Evolutionary conservation across 2,329 filamentous ascomycete genomes (phyloP), one percentile per base, ranked within the genome.

Genomic region (Fusarium sp.): DNA sequence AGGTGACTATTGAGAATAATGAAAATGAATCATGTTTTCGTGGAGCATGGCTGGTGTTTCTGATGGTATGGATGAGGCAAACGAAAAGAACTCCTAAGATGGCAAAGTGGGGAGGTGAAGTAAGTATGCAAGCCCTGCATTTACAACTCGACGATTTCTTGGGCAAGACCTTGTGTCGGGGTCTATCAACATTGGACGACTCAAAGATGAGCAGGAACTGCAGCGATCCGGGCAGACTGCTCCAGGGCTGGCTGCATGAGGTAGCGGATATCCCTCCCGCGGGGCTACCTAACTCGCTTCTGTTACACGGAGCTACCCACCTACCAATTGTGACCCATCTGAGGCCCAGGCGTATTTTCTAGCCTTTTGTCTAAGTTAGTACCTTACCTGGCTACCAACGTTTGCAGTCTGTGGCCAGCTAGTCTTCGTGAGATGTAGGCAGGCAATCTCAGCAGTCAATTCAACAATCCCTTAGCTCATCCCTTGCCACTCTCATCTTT

Each of bases 281-380:
- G 12, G 30, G 43, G 30, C 42, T 35, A 8, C 30, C 40, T n/a
- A 35, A 33, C 30, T 37, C 21, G 21, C 16, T 47, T 12, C 10
- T 58, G 32, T 58, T 28, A 35, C 54, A 58, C 54, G 21, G 19
- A 25, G 32, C 32, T 50, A 18, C 42, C 15, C 12, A 28, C 32
- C 6, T 19, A n/a, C 18, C 19, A 40, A 54, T 28, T 33, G 5
- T 28, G 19, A 21, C 15, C 25, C 19, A 16, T 18, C 35, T 11
- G 23, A 38, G 7, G 3, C 15, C 19, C 19, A 18, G 18, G 9
- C 13, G 15, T n/a, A 38, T n/a, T 38, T 25, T 6, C 5, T 35
- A 19, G 10, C 3, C 28, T 32, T 33, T 35, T 49, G 30, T 58
- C 8, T 18, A n/a, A 13, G 46, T 12, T 4, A 30, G 13, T 18